Conservation (phyloP, 768 basidiomycete genomes). For the Tephrocybe sp. region DNA sequence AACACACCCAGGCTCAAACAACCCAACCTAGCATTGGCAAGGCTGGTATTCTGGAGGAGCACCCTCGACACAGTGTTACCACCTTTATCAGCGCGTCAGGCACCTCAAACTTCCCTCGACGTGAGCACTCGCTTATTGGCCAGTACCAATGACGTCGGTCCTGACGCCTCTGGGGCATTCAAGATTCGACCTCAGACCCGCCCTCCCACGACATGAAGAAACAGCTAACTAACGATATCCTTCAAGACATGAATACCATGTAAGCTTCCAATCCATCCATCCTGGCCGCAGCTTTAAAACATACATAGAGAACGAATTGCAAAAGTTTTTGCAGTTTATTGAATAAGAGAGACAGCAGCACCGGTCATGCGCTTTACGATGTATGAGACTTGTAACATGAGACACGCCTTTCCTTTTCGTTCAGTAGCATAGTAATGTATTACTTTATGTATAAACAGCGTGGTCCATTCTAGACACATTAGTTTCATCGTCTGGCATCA, state of each 20-base stretch:
- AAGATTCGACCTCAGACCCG: not conserved
- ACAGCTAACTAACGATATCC: constrained; percentile 24
- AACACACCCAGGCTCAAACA: not conserved
- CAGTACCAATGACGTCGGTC: not conserved
- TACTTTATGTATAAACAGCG: constrained; percentile 6
- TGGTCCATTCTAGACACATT: not conserved
- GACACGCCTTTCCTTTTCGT: not conserved
- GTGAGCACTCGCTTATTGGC: constrained; percentile 2
- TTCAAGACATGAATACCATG: constrained; percentile 31
- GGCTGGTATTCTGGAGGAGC: constrained; percentile 6
- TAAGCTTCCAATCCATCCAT: constrained; percentile 10
- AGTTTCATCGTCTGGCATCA: not conserved
- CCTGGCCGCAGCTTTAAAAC: not conserved
- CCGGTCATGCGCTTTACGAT: not conserved
- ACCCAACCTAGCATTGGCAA: not conserved
- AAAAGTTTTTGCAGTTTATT: constrained; percentile 26
- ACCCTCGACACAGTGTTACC: not conserved
- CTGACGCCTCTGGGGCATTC: not conserved
- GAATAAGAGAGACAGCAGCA: not conserved
- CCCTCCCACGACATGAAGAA: constrained; percentile 3
- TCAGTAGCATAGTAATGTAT: constrained; percentile 5
- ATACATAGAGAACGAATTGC: constrained; percentile 26
- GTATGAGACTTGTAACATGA: not conserved
- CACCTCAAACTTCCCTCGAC: constrained; percentile 5
- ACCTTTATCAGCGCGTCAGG: not conserved